Evolutionary conservation across 176 grass and related monocot genomes (phyloP), one percentile per base, ranked within the genome.

Genomic region (Saccharum spontaneum): DNA sequence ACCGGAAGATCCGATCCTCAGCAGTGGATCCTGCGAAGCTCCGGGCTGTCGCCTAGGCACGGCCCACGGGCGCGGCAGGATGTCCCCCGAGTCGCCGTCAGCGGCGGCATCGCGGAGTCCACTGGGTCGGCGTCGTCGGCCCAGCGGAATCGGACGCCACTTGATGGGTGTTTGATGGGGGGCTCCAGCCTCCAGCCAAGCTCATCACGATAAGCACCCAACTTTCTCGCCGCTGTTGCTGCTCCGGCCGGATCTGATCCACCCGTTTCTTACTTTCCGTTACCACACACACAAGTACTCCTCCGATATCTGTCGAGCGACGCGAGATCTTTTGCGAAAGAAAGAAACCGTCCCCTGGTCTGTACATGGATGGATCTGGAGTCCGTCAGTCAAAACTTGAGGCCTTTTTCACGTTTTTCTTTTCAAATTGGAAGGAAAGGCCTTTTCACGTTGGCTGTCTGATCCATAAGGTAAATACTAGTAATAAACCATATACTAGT

Each of bases 61-160:
- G 50, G 49, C 15, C 15, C 48, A 50, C 48, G 48, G 48, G 4
- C 49, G 6, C 52, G 18, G 54, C 54, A 59, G 55, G 55, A 57
- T 59, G 55, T 23, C 20, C 8, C 55, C 55, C 18, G 7, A 59
- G 55, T 59, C 55, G 55, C 55, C 55, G 22, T 59, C 55, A 23
- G 8, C 22, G 55, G 23, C 7, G 8, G 7, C 64, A 69, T 68
- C 57, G 37, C 8, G 41, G 62, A 81, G 50, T 75, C 87, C 50
- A 33, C 62, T 57, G 54, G 61, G 36, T 50, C 38, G 39, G 8
- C 36, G 52, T 20, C 76, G 17, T 37, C 68, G 20, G 68, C 28
- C 82, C 24, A 45, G 15, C 44, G 83, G 50, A n/a, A 70, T 85
- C 46, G 9, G 59, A 39, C 34, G 16, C 64, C 79, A 79, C 52